These are phyloP conservation scores for Paxillus ammoniavirescens DNA, from an alignment of 768 basidiomycete species.

Conservation along the genomic window DNA sequence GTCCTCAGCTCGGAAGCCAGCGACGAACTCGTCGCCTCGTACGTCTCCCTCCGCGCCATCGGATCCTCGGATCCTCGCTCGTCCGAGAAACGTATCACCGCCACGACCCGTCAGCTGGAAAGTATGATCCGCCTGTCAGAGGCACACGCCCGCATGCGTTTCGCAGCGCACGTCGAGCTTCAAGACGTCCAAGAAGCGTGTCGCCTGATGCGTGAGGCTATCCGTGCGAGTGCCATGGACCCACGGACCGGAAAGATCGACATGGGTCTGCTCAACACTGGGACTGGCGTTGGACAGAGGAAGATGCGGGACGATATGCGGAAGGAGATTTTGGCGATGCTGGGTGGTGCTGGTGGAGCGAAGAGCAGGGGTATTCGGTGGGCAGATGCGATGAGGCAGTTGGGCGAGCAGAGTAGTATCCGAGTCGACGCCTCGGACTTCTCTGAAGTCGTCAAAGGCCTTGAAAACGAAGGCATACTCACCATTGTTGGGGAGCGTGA, in stretches of 20 bases:
- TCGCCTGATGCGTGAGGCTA: slow-evolving; percentile 95
- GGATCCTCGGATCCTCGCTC: slow-evolving; percentile 82
- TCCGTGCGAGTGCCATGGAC: slow-evolving; percentile 93
- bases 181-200: slow-evolving; percentile 87
- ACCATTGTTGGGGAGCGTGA: slow-evolving; percentile 89
- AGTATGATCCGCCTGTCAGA: slow-evolving; percentile 96
- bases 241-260: slow-evolving; percentile 97
- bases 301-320: slow-evolving; percentile 88
- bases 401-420: slow-evolving; percentile 84
- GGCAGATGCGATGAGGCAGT: slow-evolving; percentile 73
- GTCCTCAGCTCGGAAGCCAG: slow-evolving; percentile 84
- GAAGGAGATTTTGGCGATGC: slow-evolving; percentile 67
- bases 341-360: slow-evolving; percentile 50
- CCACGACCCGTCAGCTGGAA: slow-evolving; percentile 96
- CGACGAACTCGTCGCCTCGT: slow-evolving; percentile 79
- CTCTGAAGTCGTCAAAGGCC: slow-evolving; percentile 65
- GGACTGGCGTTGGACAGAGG: slow-evolving; percentile 84
- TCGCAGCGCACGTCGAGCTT: slow-evolving; percentile 82
- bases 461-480: slow-evolving; percentile 85
- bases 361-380: slow-evolving; percentile 69
- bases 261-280: slow-evolving; percentile 92
- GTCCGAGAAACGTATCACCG: slow-evolving; percentile 93
- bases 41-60: slow-evolving; percentile 92
- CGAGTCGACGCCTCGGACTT: slow-evolving; percentile 82
- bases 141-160: slow-evolving; percentile 95